Percentiles rank a stretch among this genome's conserved stretches.
phyloP scores from a whole-genome alignment of 2,329 filamentous ascomycete genomes.

The Claviceps humidiphila region DNA sequence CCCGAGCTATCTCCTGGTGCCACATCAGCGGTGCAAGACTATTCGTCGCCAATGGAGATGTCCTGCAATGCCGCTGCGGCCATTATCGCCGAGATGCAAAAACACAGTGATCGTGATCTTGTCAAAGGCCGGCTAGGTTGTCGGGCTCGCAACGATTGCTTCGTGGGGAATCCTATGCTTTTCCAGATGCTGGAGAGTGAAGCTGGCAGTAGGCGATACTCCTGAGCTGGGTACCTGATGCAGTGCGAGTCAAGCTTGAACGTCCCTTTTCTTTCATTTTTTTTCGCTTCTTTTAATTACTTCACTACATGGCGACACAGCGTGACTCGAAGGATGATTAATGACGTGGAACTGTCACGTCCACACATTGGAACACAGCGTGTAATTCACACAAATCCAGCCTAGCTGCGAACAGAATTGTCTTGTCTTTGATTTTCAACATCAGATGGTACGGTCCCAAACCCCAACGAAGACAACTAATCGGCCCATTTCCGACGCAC shows the following conservation, averaged over 20 bases:
- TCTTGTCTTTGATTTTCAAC: background rate
- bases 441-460: background rate
- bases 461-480: background rate
- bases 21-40: conserved; percentile 1
- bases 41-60: conserved; percentile 19
- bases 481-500: conserved; percentile 3
- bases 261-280: background rate
- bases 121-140: conserved; percentile 20
- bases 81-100: conserved; percentile 27
- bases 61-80: conserved; percentile 21
- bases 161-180: conserved; percentile 22
- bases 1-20: conserved; percentile 8
- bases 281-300: background rate
- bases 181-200: conserved; percentile 20
- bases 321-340: background rate
- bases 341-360: background rate
- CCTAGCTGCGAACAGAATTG: background rate
- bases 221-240: background rate
- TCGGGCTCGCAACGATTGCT: conserved; percentile 13
- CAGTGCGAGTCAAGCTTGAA: background rate
- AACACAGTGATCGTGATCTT: conserved; percentile 15
- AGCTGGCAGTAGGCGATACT: background rate
- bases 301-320: background rate
- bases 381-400: background rate
- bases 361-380: background rate